Percentiles rank a stretch among this genome's conserved stretches.
These are phyloP conservation scores for Zopfia rhizophila DNA, from an alignment of 2,329 filamentous ascomycete genomes.

Conservation along the genomic window DNA sequence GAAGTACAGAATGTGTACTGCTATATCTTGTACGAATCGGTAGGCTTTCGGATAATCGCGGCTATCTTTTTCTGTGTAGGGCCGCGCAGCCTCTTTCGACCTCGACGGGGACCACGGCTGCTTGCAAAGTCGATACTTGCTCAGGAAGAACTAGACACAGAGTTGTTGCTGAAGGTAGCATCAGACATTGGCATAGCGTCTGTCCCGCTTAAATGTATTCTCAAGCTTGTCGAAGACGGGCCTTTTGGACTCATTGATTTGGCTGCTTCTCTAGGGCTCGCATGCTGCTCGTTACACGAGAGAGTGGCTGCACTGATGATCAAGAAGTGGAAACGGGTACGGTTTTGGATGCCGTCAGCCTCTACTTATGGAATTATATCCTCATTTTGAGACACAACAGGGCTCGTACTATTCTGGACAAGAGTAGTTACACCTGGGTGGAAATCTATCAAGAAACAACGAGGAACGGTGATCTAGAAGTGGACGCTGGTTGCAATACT, in stretches of 20 bases:
- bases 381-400: no score
- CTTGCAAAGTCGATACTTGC: conserved; percentile 31
- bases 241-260: conserved; percentile 2
- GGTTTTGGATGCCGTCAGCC: no score
- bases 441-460: no score
- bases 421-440: no score
- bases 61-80: conserved; percentile 5
- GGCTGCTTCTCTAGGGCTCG: conserved; percentile 24
- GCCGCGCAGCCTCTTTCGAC: conserved; percentile 34
- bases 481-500: no score
- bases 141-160: conserved; percentile 28
- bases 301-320: no score
- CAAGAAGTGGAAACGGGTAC: no score
- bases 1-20: conserved; percentile 65
- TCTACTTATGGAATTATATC: no score
- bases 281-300: no score
- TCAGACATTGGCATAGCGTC: conserved; percentile 24
- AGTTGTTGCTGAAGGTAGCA: conserved; percentile 24
- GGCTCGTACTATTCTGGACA: no score
- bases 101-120: conserved; percentile 30
- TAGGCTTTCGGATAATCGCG: conserved; percentile 27
- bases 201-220: conserved; percentile 8
- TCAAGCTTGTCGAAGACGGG: background rate
- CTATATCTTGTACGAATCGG: conserved; percentile 47
- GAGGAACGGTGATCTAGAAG: no score